Evolutionary conservation across 1,284 basidiomycete species (phyloP).

Genomic region (Jaminaea rosea): DNA sequence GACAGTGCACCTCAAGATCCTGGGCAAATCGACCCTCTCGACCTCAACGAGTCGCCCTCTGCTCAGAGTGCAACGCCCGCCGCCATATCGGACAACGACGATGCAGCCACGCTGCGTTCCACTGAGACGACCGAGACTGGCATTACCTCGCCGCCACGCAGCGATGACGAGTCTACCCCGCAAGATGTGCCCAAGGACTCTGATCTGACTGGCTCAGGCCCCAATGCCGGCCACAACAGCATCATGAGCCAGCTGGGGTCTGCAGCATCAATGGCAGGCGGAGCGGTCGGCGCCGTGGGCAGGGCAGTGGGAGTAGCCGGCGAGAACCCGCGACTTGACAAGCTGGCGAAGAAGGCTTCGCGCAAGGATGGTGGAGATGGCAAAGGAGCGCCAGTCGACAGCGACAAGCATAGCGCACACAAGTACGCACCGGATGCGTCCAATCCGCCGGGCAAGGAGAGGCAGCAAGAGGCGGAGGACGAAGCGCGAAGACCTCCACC

Average conservation of each 20-base stretch:
- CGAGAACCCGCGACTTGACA: slow-evolving; percentile 17
- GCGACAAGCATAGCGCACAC: slow-evolving; percentile 9
- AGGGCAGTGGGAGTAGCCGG: slow-evolving; percentile 14
- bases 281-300: slow-evolving; percentile 56
- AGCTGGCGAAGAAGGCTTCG: slow-evolving; percentile 9
- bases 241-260: slow-evolving; percentile 27
- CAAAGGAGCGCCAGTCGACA: slow-evolving; percentile 7
- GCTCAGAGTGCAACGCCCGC: neutral
- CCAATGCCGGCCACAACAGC: slow-evolving; percentile 14
- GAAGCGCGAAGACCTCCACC: neutral
- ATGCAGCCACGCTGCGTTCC: neutral
- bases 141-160: neutral
- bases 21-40: slow-evolving; percentile 23
- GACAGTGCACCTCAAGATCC: neutral
- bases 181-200: slow-evolving; percentile 17
- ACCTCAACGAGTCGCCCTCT: slow-evolving; percentile 17
- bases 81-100: neutral
- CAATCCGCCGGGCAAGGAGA: slow-evolving; percentile 12
- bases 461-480: neutral
- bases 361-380: neutral
- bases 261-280: slow-evolving; percentile 55
- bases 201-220: slow-evolving; percentile 14
- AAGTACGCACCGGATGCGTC: slow-evolving; percentile 11
- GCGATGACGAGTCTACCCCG: slow-evolving; percentile 8
- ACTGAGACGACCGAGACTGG: neutral